Percentiles rank a stretch among this genome's conserved stretches.
These are phyloP conservation scores for Xylaria sp. DNA, from an alignment of 2,329 filamentous ascomycete genomes.

Conservation along the genomic window DNA sequence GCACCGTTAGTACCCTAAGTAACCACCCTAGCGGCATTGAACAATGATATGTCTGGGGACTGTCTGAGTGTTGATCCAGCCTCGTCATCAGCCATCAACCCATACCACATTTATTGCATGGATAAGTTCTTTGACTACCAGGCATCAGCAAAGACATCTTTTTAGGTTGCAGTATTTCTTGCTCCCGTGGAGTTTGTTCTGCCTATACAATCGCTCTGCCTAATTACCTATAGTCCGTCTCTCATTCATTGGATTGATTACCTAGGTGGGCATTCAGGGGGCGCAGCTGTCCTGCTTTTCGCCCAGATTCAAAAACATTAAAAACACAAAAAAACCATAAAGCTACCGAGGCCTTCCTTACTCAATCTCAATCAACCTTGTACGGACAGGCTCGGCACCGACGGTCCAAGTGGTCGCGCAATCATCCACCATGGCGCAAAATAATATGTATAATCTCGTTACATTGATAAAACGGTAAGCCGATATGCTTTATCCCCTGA, in stretches of 20 bases:
- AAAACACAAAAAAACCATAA: slow-evolving; percentile 3
- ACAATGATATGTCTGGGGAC: slow-evolving; percentile 16
- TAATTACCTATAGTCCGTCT: neutral
- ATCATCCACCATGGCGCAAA: slow-evolving; percentile 69
- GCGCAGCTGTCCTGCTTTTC: neutral
- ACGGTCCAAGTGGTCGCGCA: neutral
- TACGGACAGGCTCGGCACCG: neutral
- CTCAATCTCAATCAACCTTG: neutral
- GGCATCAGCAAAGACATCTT: slow-evolving; percentile 33
- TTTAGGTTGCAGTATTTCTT: slow-evolving; percentile 21
- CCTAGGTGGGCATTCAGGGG: slow-evolving; percentile 11
- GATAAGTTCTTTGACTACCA: slow-evolving; percentile 11
- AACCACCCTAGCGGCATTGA: slow-evolving; percentile 10
- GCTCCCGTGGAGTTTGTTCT: neutral
- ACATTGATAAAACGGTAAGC: slow-evolving; percentile 97
- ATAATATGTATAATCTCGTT: slow-evolving; percentile 94
- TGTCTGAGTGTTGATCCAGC: slow-evolving; percentile 28
- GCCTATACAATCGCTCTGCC: slow-evolving; percentile 11
- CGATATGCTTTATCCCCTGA: slow-evolving; percentile 8
- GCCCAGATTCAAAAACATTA: neutral
- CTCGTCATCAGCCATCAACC: slow-evolving; percentile 24
- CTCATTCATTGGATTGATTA: slow-evolving; percentile 9
- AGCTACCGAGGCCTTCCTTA: neutral
- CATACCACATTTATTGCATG: neutral
- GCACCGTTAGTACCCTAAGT: neutral